These are phyloP conservation scores for Citeromyces siamensis DNA, from an alignment of 1,139 yeast genomes.

Conservation along the genomic window DNA sequence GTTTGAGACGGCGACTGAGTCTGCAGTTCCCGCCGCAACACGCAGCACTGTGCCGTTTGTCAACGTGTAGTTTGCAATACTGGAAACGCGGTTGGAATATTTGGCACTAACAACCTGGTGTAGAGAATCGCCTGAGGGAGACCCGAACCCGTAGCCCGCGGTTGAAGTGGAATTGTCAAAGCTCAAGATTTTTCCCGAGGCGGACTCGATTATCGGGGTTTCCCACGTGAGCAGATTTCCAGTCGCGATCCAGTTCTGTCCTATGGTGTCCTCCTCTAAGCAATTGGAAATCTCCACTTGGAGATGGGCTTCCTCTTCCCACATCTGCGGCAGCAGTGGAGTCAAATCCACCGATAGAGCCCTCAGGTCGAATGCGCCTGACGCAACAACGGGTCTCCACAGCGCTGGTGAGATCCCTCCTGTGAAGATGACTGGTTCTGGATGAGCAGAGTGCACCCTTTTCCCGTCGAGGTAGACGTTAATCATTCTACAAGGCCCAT, in stretches of 20 bases:
- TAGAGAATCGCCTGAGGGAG: constrained; percentile 23
- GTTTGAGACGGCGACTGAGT: constrained; percentile 23
- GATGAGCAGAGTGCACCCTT: constrained; percentile 35
- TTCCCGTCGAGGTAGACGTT: constrained; percentile 37
- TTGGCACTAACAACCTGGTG: constrained; percentile 25
- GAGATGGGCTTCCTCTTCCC: constrained; percentile 28
- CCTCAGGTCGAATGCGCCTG: constrained; percentile 60
- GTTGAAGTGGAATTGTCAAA: constrained; percentile 17
- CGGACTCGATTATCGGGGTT: constrained; percentile 23
- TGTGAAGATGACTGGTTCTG: constrained; percentile 55
- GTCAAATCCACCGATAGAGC: constrained; percentile 56
- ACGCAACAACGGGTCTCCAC: constrained; percentile 71
- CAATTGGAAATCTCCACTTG: constrained; percentile 49
- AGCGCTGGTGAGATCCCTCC: constrained; percentile 73
- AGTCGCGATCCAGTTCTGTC: constrained; percentile 57
- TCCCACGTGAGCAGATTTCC: constrained; percentile 62
- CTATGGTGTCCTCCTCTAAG: constrained; percentile 30
- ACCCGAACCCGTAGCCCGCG: constrained; percentile 16
- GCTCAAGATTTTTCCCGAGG: constrained; percentile 26
- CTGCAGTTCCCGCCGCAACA: constrained; percentile 18
- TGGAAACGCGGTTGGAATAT: constrained; percentile 20
- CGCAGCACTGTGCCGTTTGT: constrained; percentile 21
- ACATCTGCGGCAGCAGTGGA: constrained; percentile 49
- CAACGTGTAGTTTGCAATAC: constrained; percentile 23
- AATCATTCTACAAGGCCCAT: constrained; percentile 51